phyloP scores from a whole-genome alignment of 306 rosid species.

The Echinosophora koreensis region DNA sequence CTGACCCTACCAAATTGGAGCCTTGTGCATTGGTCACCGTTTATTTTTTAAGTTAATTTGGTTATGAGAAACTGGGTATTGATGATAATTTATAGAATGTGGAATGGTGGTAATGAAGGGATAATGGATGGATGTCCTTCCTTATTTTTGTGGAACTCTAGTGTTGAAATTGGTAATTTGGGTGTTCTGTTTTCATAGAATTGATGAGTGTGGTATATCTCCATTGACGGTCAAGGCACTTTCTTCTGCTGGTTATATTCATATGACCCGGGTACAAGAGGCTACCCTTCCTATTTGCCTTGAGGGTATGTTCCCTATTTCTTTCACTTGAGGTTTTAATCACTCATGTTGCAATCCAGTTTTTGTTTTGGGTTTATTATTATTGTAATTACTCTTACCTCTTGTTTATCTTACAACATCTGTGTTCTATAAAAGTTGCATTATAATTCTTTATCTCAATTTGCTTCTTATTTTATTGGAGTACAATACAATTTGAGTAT shows the following conservation, averaged over 20 bases:
- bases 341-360: slow-evolving; percentile 1
- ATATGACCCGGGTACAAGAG: slow-evolving; percentile 89
- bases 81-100: background rate
- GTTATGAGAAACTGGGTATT: background rate
- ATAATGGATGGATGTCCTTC: slow-evolving; percentile 20
- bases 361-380: slow-evolving; percentile 3
- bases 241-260: slow-evolving; percentile 74
- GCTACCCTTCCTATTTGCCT: slow-evolving; percentile 72
- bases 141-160: background rate
- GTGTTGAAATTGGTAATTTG: slow-evolving; percentile 32
- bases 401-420: slow-evolving; percentile 33
- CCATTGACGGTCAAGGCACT: slow-evolving; percentile 82
- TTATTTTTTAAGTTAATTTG: too few relatives aligned
- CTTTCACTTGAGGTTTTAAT: slow-evolving; percentile 21
- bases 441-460: background rate
- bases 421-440: background rate
- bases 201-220: slow-evolving; percentile 87
- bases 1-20: too few relatives aligned
- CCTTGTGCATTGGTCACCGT: too few relatives aligned
- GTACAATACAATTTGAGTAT: slow-evolving; percentile 37
- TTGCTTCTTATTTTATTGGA: background rate
- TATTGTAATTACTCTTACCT: background rate
- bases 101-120: background rate
- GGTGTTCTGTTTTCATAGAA: slow-evolving; percentile 56
- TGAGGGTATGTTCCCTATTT: slow-evolving; percentile 67